These are phyloP conservation scores for Amborella trichopoda DNA, from an alignment of 164 flowering plant species.

Conservation along the genomic window DNA sequence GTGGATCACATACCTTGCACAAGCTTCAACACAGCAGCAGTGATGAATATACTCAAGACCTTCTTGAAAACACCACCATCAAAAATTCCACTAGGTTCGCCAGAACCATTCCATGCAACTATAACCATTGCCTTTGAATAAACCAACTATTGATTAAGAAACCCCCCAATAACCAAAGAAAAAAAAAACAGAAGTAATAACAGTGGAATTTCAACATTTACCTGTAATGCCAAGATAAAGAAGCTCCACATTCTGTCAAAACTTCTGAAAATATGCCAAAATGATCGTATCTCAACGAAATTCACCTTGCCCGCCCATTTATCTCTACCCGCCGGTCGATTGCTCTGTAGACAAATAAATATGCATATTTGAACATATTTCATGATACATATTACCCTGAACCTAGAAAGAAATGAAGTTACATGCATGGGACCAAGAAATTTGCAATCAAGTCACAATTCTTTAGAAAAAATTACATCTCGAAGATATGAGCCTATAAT, in stretches of 20 bases:
- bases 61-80: slow-evolving; percentile 57
- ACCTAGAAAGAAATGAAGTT: no score
- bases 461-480: no score
- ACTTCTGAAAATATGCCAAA: slow-evolving; percentile 89
- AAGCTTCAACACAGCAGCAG: slow-evolving; percentile 94
- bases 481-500: no score
- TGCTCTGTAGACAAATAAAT: no score
- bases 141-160: neutral
- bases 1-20: slow-evolving; percentile 61
- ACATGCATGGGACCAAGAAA: no score
- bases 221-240: slow-evolving; percentile 80
- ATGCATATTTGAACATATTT: no score
- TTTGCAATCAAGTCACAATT: no score
- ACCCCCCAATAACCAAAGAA: neutral
- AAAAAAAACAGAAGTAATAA: neutral
- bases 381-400: no score
- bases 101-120: slow-evolving; percentile 91
- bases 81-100: slow-evolving; percentile 41
- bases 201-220: slow-evolving; percentile 10
- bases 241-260: slow-evolving; percentile 96
- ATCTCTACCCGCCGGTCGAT: slow-evolving; percentile 24
- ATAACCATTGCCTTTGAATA: slow-evolving; percentile 76
- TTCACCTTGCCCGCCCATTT: slow-evolving; percentile 87
- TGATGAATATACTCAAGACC: slow-evolving; percentile 77
- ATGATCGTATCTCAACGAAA: slow-evolving; percentile 91